A percentile compares a stretch with the other conserved stretches of the same genome.
Evolutionary conservation across 2,329 filamentous ascomycete species (phyloP).

Genomic region (Arthrobotrys conoides): DNA sequence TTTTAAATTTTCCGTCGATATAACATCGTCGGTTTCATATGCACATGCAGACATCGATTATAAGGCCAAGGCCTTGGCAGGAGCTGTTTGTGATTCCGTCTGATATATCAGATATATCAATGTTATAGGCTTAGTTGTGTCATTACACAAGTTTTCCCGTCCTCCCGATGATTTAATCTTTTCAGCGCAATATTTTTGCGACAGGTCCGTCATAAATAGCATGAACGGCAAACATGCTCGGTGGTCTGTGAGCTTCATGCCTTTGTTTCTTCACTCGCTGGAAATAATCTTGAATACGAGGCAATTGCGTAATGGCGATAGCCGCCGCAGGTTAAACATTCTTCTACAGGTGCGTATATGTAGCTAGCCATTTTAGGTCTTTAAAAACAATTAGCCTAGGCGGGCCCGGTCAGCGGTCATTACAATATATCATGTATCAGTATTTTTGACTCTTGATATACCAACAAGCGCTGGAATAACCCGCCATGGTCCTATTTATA

Average conservation of each 20-base stretch:
- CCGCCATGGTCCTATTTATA: no score
- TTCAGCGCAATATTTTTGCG: neutral
- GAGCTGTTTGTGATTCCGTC: neutral
- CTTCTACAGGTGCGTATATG: no score
- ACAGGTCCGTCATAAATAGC: no score
- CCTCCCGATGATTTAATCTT: constrained; percentile 4
- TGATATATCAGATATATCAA: constrained; percentile 1
- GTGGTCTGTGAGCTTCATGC: neutral
- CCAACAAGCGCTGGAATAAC: no score
- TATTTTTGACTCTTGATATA: no score
- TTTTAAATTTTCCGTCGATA: neutral
- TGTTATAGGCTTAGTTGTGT: constrained; percentile 4
- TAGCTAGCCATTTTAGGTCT: no score
- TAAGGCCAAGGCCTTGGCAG: constrained; percentile 10
- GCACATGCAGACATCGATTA: neutral
- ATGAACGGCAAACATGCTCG: neutral
- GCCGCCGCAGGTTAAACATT: no score
- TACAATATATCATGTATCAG: no score
- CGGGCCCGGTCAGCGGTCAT: no score
- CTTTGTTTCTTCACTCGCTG: neutral
- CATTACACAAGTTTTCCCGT: neutral
- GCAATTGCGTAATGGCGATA: no score
- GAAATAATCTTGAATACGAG: neutral
- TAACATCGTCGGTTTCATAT: neutral
- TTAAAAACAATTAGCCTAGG: no score